Evolutionary conservation across 164 flowering plant genomes (phyloP), one percentile per base, ranked within the genome.

Genomic region (Berberis vulgaris): DNA sequence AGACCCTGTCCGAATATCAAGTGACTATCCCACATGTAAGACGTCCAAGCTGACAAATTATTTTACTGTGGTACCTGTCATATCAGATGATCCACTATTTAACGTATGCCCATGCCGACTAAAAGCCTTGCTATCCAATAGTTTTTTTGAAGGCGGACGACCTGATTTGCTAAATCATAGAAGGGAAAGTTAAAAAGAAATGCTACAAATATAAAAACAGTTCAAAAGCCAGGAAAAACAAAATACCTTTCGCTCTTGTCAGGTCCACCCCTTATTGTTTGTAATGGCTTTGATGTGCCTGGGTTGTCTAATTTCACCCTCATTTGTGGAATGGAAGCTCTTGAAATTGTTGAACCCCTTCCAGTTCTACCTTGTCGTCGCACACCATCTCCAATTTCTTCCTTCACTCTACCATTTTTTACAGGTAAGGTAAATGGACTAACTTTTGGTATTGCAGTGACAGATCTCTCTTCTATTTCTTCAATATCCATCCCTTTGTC

Each of bases 341-440:
- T 80, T 45, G 89, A 72, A 71, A 72, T 53, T 38, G 82, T 72
- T 38, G 87, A 70, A 49, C 76, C 84, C 71, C 96, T 82, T 68
- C 86, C 96, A 79, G 77, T 86, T 64, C 90, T 83, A 63, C 91
- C 96, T 72, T 87, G 96, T 74, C 84, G 86, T 53, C 84, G 78
- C 57, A 83, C 83, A 67, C 86, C 84, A 81, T 83, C 95, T 49
- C 82, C 84, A 65, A 53, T 68, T 45, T 87, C 95, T 77, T 83
- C 91, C 61, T 76, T 86, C 40, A 67, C 44, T 66, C 82, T 87
- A 68, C 67, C 82, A 81, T 88, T 92, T 79, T 83, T 84, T 41
- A 76, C 45, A 59, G 70, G 66, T 66, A 68, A 64, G 2, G 63
- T 3, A 41, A 82, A 66, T 64, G 84, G 54, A 44, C 76, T 79